Percentiles rank a stretch among this genome's conserved stretches.
Evolutionary conservation across 495 filamentous ascomycete species (phyloP).

Genomic region (Platismatia glauca): DNA sequence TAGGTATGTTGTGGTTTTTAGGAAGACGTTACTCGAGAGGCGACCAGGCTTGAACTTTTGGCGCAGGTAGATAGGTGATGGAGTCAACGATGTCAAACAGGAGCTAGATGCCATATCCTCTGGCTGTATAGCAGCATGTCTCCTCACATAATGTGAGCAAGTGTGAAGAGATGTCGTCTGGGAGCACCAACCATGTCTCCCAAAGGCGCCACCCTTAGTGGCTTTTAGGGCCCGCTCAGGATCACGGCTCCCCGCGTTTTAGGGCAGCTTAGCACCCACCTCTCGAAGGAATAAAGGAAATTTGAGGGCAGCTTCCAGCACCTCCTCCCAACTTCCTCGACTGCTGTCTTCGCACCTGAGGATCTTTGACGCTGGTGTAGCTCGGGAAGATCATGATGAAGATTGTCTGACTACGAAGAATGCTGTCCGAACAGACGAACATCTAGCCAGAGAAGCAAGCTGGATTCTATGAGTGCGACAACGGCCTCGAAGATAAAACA

Average conservation of each 20-base stretch:
- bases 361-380: neutral
- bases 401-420: too few species aligned
- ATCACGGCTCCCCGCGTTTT: neutral
- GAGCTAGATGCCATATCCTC: neutral
- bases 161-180: neutral
- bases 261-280: neutral
- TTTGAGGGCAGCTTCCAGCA: neutral
- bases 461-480: too few species aligned
- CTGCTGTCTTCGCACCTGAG: neutral
- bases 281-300: too few species aligned
- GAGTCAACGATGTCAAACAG: neutral
- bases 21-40: neutral
- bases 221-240: neutral
- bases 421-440: too few species aligned
- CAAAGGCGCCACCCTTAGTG: neutral
- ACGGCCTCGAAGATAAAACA: neutral
- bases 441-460: too few species aligned
- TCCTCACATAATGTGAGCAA: neutral
- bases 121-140: neutral
- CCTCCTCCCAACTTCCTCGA: neutral
- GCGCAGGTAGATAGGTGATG: neutral
- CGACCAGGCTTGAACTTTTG: neutral
- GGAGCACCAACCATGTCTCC: neutral
- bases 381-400: too few species aligned
- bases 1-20: neutral